Conservation (phyloP, 2,329 filamentous ascomycete genomes). For the Chaetomiaceae sp. region DNA sequence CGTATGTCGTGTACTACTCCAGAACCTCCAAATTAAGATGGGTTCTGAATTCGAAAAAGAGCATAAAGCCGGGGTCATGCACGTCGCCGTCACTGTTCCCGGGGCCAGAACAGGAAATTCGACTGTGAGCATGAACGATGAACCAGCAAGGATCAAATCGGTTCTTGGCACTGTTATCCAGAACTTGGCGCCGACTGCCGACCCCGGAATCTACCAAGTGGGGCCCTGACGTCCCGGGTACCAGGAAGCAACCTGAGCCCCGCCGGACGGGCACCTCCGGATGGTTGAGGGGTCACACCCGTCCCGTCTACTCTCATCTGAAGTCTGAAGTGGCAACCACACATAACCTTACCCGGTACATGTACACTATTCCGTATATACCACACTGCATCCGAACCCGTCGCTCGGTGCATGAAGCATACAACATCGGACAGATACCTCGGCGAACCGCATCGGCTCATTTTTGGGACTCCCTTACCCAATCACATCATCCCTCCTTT, state of each 20-base stretch:
- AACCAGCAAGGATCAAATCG: not conserved
- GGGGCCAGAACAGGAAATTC: not conserved
- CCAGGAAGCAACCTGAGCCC: too few species aligned
- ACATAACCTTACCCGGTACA: too few species aligned
- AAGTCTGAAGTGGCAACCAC: too few species aligned
- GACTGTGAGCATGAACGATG: not conserved
- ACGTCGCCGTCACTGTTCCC: not conserved
- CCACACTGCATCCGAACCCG: not conserved
- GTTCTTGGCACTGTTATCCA: conserved; percentile 1
- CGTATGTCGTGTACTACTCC: too few species aligned
- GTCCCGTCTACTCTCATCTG: not conserved
- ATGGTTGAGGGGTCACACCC: too few species aligned
- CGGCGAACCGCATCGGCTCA: conserved; percentile 7
- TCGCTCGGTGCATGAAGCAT: not conserved
- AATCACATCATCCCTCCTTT: conserved; percentile 14
- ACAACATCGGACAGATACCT: not conserved
- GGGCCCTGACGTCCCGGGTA: too few species aligned
- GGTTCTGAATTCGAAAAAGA: too few species aligned
- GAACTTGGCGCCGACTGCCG: conserved; percentile 1
- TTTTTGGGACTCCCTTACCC: conserved; percentile 3
- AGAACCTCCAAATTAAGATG: too few species aligned
- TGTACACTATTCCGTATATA: too few species aligned
- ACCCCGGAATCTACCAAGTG: conserved; percentile 1
- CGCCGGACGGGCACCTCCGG: too few species aligned
- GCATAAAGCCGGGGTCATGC: not conserved